phyloP scores from a whole-genome alignment of 306 rosid genomes.

The Quercus aquifolioides region DNA sequence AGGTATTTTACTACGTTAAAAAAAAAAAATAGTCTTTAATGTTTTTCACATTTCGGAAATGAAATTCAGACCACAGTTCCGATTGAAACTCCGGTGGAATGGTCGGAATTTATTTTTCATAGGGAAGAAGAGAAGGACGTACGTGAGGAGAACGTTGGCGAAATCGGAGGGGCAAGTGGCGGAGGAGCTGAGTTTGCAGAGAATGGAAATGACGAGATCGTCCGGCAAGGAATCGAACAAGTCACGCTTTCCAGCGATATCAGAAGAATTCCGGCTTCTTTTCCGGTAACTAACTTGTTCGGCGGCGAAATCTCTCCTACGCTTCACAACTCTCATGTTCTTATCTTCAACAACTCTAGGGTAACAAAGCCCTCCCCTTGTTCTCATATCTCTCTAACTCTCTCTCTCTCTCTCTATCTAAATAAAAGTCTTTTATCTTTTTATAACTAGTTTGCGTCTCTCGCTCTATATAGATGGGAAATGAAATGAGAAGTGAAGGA shows the following conservation, averaged over 20 bases:
- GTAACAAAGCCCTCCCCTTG: constrained; percentile 54
- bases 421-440: too few relatives aligned
- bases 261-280: constrained; percentile 31
- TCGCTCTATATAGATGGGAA: constrained; percentile 10
- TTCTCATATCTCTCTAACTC: constrained; percentile 71
- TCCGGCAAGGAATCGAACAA: constrained; percentile 72
- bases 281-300: constrained; percentile 35
- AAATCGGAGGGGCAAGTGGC: constrained; percentile 68
- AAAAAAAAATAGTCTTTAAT: not conserved
- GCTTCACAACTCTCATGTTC: constrained; percentile 12
- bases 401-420: not conserved
- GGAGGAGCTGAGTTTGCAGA: constrained; percentile 57
- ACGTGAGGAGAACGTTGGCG: constrained; percentile 63
- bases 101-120: not conserved
- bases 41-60: not conserved
- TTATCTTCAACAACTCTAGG: constrained; percentile 31
- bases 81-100: too few relatives aligned
- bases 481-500: not conserved
- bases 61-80: too few relatives aligned
- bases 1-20: not conserved
- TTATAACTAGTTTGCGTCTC: not conserved
- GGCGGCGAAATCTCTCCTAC: constrained; percentile 31
- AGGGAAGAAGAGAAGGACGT: too few relatives aligned
- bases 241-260: constrained; percentile 10
- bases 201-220: constrained; percentile 67